Base-by-base conservation (phyloP, 179 eudicot genomes). In the Heliamphora pulchella region DNA sequence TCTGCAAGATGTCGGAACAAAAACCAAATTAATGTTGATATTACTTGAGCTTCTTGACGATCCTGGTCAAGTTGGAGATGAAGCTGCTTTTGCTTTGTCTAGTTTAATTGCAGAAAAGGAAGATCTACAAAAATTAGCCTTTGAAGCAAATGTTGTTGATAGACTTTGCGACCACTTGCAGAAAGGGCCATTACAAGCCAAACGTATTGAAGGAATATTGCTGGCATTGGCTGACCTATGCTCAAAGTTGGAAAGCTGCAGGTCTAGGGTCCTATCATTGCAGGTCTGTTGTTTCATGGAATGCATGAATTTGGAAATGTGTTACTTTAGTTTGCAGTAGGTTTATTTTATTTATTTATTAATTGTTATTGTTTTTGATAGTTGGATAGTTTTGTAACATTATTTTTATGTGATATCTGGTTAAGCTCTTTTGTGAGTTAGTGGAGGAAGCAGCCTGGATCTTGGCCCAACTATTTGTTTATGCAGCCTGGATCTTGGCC, bases 21-120 rank as follows among this genome's bases (percentile, higher is more conserved):
- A 86, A 87, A 88, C 85, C 22, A 91, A 86, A 81, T 83, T 96
- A 82, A 86, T 94, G 76, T 79, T 59, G 68, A 81, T 91, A 47
- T 83, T 96, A 80, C 84, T 92, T 74, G 99, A 94, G 85, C 99
- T 96, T 89, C 88, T 96, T 68, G 94, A 91, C 84, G 98, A 94
- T 83, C 91, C 94, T 82, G 89, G 91, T 83, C 96, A 90, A 92
- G 98, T 92, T 87, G 99, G 99, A 72, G 98, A 96, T 83, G 99
- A 96, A 84, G 91, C 99, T 84, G 91, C 91, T 18, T 94, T 94
- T 86, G 96, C 89, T 43, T 83, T 96, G 80, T 91, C 91, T 80
- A 85, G 85, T 86, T 91, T 94, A 74, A 83, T 92, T 74, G 81
- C 84, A 15, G 92, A 85, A 41, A 88, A 90, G 73, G 98, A 96